Conservation (phyloP, 257 asterid species). For the Nicotiana tomentosiformis region DNA sequence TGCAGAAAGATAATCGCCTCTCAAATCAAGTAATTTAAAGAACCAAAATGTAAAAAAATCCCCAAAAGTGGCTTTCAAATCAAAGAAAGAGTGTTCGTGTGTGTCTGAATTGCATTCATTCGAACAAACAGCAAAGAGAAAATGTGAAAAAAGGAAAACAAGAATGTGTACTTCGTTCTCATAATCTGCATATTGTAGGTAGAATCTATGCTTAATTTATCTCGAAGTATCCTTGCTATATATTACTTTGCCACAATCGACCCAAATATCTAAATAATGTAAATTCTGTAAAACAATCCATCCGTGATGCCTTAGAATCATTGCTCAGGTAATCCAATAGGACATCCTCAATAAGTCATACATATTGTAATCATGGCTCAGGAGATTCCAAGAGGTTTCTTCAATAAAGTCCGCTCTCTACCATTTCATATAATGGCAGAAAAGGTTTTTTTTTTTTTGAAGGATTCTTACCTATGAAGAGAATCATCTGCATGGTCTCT, state of each 20-base stretch:
- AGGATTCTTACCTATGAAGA: conserved; percentile 61
- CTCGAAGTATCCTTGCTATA: too few relatives aligned
- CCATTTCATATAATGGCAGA: too few relatives aligned
- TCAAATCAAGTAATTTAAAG: neutral
- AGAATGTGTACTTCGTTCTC: neutral
- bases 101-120: neutral
- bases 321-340: too few relatives aligned
- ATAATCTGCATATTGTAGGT: neutral
- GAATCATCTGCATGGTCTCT: conserved; percentile 98
- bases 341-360: too few relatives aligned
- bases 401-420: too few relatives aligned
- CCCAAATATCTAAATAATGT: too few relatives aligned
- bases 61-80: neutral
- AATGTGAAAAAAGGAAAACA: neutral
- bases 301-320: too few relatives aligned
- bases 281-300: too few relatives aligned
- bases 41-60: neutral
- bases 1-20: neutral
- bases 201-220: neutral
- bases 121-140: neutral
- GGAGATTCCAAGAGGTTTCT: too few relatives aligned
- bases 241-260: too few relatives aligned
- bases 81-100: neutral
- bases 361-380: too few relatives aligned
- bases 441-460: too few relatives aligned